Percentiles rank a stretch among this genome's conserved stretches.
Evolutionary conservation across 352 stramenopile genomes (phyloP).

Genomic region (Phytophthora pini): DNA sequence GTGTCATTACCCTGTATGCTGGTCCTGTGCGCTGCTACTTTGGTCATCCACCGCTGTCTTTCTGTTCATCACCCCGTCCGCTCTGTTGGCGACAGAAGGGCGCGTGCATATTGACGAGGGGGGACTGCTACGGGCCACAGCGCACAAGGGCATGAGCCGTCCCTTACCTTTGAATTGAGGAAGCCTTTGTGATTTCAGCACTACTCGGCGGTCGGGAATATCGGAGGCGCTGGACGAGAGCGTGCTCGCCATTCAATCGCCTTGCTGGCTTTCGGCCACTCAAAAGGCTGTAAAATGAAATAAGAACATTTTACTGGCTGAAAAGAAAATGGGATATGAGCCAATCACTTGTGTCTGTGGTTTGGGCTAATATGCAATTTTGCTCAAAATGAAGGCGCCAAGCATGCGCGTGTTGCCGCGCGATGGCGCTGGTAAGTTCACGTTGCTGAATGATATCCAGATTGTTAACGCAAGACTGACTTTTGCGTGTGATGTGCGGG

Average conservation of each 20-base stretch:
- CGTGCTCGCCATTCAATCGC: constrained; percentile 73
- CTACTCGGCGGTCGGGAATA: constrained; percentile 44
- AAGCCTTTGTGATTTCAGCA: constrained; percentile 91
- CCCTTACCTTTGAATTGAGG: constrained; percentile 82
- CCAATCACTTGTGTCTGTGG: background rate
- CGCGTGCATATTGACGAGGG: background rate
- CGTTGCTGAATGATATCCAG: background rate
- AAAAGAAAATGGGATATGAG: constrained; percentile 7
- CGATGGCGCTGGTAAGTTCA: constrained; percentile 23
- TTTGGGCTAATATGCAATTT: background rate
- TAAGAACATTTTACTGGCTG: constrained; percentile 5
- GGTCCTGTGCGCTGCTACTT: constrained; percentile 5
- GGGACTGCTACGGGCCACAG: background rate
- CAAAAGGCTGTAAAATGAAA: constrained; percentile 14
- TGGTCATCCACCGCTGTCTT: background rate
- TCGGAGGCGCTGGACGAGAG: constrained; percentile 19
- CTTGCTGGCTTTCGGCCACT: constrained; percentile 33
- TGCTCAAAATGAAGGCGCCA: constrained; percentile 35
- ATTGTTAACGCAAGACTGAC: constrained; percentile 5
- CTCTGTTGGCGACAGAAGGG: background rate
- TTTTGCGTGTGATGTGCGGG: background rate
- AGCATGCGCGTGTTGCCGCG: constrained; percentile 41
- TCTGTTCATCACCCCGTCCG: constrained; percentile 1
- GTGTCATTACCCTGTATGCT: constrained; percentile 15
- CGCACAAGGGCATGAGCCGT: constrained; percentile 7